Base-by-base conservation (phyloP, 495 filamentous ascomycete genomes). In the Lasiosphaeria miniovina region DNA sequence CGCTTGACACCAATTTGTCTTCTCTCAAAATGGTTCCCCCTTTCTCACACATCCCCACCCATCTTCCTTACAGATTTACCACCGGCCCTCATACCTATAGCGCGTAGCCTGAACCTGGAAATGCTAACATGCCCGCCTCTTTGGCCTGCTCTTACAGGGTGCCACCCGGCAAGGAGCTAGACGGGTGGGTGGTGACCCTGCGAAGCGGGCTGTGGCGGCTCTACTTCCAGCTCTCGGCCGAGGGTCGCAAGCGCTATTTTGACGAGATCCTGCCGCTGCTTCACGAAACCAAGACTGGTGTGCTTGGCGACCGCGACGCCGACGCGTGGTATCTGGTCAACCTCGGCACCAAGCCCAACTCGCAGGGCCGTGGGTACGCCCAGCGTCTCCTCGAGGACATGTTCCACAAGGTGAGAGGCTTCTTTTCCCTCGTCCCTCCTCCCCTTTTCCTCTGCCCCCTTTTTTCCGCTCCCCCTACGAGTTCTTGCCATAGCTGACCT, bases 301-400 rank as follows among this genome's bases (percentile, higher is more conserved):
- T 85, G 48, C 79, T 93, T 63, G 87, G 85, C 40, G 79, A 81
- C 36, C 75, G 81, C 38, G 85, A 90, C 65, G 70, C 84, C 58
- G 79, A 82, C 62, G 88, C 82, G 65, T 86, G 82, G 71, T 93
- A 93, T 69, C 81, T 93, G 32, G 89, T 91, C 14, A 92, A 90
- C 71, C 74, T 93, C 61, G 90, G 89, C 59, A 89, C 88, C 60
- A 86, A 83, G 68, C 83, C 86, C 14, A 76, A 71, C 53, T 80
- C 82, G 12, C 80, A 84, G 57, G 85, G 88, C 35, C 82, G 86
- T 52, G 90, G 90, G 35, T 89, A 88, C 66, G 88, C 82, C 31
- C 82, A 77, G 64, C 83, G 82, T 73, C 75, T 91, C 61, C 80
- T 93, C 61, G 79, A 86, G 75, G 74, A 88, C 61, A 82, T 87